Conservation (phyloP, 495 filamentous ascomycete genomes). For the Hypoxylon cercidicola region DNA sequence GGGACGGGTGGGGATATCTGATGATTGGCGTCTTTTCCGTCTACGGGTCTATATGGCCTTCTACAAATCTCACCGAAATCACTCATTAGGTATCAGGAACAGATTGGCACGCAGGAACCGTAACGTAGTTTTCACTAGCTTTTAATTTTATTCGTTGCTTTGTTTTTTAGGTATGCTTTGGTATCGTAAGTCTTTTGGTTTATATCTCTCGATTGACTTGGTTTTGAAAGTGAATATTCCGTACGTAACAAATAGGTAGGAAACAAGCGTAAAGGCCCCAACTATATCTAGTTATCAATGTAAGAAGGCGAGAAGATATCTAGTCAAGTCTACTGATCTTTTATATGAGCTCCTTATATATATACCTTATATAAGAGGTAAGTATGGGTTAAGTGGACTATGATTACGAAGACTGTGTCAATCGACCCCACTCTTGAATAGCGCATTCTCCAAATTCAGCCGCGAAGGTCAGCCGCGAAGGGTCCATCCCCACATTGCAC, state of each 20-base stretch:
- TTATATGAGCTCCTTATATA: too few relatives aligned
- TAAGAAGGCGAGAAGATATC: too few relatives aligned
- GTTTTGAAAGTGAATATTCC: too few relatives aligned
- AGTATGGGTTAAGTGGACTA: not conserved
- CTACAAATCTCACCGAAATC: slow-evolving; percentile 28
- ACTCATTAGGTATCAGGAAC: slow-evolving; percentile 39
- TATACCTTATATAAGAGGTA: too few relatives aligned
- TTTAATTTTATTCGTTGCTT: slow-evolving; percentile 25
- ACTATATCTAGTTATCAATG: too few relatives aligned
- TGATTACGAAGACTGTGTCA: slow-evolving; percentile 1
- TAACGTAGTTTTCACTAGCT: slow-evolving; percentile 35
- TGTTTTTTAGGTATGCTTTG: slow-evolving; percentile 1
- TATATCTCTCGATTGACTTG: too few relatives aligned
- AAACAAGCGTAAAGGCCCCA: too few relatives aligned
- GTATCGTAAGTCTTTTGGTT: too few relatives aligned
- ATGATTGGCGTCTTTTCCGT: slow-evolving; percentile 14
- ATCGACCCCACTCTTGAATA: slow-evolving; percentile 4
- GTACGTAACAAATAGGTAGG: too few relatives aligned
- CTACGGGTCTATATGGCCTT: slow-evolving; percentile 1
- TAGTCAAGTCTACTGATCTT: too few relatives aligned
- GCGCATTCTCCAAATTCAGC: slow-evolving; percentile 36
- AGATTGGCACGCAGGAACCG: slow-evolving; percentile 39
- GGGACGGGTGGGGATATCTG: slow-evolving; percentile 11
- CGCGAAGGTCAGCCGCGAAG: slow-evolving; percentile 29
- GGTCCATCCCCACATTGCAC: slow-evolving; percentile 22